Evolutionary conservation across 257 asterid genomes (phyloP), one percentile per base, ranked within the genome.

Genomic region (Forsythia suspensa): DNA sequence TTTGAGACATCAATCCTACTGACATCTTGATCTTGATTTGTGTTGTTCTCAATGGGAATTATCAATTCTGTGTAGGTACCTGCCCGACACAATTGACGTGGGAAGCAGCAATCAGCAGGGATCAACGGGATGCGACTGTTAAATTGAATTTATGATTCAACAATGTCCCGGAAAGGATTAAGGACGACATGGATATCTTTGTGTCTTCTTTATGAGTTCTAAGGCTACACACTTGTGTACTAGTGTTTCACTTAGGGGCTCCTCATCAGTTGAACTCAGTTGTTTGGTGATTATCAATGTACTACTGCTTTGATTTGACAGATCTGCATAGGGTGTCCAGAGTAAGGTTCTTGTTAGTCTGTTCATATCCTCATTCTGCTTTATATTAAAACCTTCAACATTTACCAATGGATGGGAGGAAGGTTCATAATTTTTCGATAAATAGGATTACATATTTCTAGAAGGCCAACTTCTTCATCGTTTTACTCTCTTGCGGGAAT

Each of bases 91-190:
- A 21, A 87, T 89, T 51, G 91, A 87, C 18, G 93, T 87, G 73
- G 90, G 84, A 63, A 83, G 82, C 80, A 86, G 87, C 84, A 76
- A 80, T 82, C 91, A 87, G 72, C 89, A 85, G 79, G 86, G 90
- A 85, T 81, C 93, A 40, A 75, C 84, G 61, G 90, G 93, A 73
- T 89, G 93, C n/a, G 93, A 89, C 55, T 89, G 93, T 41, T 89
- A 85, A 89, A 61, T 15, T 38, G 71, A 34, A 48, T 44, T n/a
- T 65, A 41, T 43, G 74, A 48, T 52, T 75, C 36, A 8, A 48
- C 76, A 37, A 2, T 52, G 40, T 74, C 72, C 38, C 42, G 57
- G 70, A 38, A 41, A 52, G 48, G 20, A 63, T 29, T 29, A 42
- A 40, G 70, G 52, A 74, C 41, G 44, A 80, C 15, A 5, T 41